Percentiles rank a stretch among this genome's conserved stretches.
These are phyloP conservation scores for Soucietia sequanensis DNA, from an alignment of 805 yeast species.

Conservation along the genomic window DNA sequence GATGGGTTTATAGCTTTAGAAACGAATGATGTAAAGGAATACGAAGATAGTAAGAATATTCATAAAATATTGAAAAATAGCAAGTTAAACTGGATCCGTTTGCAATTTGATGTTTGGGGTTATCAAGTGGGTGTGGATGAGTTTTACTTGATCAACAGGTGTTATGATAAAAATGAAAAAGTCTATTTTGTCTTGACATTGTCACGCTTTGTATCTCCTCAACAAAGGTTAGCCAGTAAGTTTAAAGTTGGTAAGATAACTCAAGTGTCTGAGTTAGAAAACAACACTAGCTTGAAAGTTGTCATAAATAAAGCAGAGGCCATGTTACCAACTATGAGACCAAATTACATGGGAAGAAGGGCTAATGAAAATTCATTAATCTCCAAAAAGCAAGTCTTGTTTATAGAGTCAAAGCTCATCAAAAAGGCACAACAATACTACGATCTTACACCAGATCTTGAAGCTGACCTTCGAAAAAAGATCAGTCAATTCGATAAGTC, in stretches of 20 bases:
- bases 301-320: conserved; percentile 18
- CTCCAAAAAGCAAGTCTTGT: conserved; percentile 13
- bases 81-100: conserved; percentile 2
- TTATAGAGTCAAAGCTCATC: conserved; percentile 9
- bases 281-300: conserved; percentile 11
- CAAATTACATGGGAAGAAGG: not conserved
- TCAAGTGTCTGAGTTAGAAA: conserved; percentile 5
- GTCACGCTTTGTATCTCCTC: conserved; percentile 11
- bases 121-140: conserved; percentile 2
- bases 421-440: conserved; percentile 8
- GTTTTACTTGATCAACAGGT: conserved; percentile 5
- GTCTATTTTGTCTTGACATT: conserved; percentile 10
- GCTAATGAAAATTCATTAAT: conserved; percentile 5
- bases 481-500: conserved; percentile 10
- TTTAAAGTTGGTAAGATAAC: conserved; percentile 17
- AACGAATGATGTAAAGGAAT: conserved; percentile 8
- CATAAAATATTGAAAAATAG: conserved; percentile 12
- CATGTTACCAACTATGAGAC: not conserved
- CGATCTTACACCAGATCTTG: conserved; percentile 2
- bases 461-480: conserved; percentile 5
- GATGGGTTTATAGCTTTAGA: conserved; percentile 34
- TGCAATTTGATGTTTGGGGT: conserved; percentile 1
- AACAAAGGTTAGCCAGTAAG: conserved; percentile 14
- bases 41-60: conserved; percentile 9
- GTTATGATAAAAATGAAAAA: conserved; percentile 1